Evolutionary conservation across 2,329 filamentous ascomycete genomes (phyloP), one percentile per base, ranked within the genome.

Genomic region (Phialemoniopsis sp.): DNA sequence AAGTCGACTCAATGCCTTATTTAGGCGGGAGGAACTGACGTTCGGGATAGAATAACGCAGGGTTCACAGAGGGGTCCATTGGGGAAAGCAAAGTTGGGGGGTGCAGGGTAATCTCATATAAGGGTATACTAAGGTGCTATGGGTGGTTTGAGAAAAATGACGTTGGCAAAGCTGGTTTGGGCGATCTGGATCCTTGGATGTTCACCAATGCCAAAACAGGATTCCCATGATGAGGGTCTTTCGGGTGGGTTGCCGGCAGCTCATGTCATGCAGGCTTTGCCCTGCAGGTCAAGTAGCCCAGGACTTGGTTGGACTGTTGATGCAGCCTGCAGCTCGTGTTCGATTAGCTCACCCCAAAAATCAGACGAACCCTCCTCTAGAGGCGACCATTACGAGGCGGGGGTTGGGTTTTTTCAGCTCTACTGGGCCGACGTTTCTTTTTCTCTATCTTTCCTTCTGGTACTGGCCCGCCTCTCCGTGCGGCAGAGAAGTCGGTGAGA

Each of bases 131-230:
- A 41, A 39, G 38, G 37, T 29, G 29, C 35, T 26, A 35, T 39
- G 35, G 39, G 34, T 19, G 32, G 46, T 43, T 43, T 44, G 42
- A 43, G 37, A 46, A 31, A 48, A 31, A 51, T 61, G 43, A 51
- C 49, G 42, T 48, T 47, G 41, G 18, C 38, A 42, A 41, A 26
- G 21, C 21, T 26, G 21, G 21, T 26, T 31, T 39, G 32, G 39
- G 14, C n/a, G 30, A 43, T 26, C 10, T 26, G 21, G 6, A 26
- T 26, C 21, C 21, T 26, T 10, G 6, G 21, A 26, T 26, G 21
- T 26, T 10, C 10, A 26, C 21, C 21, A 34, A 34, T 34, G 32
- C 17, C 18, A 21, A 34, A 34, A 16, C 32, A 34, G 32, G 32
- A 34, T 26, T 26, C 6, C 21, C 21, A 26, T 26, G 21, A 26